Conservation (phyloP, 2,329 filamentous ascomycete species). For the Claviceps monticola region DNA sequence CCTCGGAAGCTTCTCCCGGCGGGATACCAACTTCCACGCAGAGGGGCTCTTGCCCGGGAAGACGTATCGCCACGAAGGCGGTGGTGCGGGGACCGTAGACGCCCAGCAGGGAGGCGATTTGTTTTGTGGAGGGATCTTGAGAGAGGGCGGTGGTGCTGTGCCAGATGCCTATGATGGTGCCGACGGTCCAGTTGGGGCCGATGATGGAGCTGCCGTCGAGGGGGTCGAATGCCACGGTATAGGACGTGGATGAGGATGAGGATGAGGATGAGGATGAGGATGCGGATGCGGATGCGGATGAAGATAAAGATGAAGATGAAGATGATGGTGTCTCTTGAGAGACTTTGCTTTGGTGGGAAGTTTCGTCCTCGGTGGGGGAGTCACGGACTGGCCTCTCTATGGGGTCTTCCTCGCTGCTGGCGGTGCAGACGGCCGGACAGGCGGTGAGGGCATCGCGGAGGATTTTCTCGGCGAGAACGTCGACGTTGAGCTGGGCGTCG, state of each 20-base stretch:
- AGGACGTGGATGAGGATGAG: slow-evolving; percentile 12
- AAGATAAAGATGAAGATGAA: no score
- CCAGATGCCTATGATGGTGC: slow-evolving; percentile 48
- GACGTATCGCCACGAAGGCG: slow-evolving; percentile 38
- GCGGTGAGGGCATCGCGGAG: slow-evolving; percentile 29
- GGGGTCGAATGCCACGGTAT: slow-evolving; percentile 49
- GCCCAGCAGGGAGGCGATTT: slow-evolving; percentile 37
- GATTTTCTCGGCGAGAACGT: slow-evolving; percentile 35
- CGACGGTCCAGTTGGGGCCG: slow-evolving; percentile 42
- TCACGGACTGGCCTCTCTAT: slow-evolving; percentile 26
- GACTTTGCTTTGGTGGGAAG: background rate
- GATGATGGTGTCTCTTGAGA: slow-evolving; percentile 18
- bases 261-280: no score
- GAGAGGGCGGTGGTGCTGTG: slow-evolving; percentile 31
- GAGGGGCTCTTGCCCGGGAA: slow-evolving; percentile 21
- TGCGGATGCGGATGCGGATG: no score
- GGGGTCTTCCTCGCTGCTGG: slow-evolving; percentile 48
- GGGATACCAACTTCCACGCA: slow-evolving; percentile 40
- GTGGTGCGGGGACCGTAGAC: slow-evolving; percentile 42
- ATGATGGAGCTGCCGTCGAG: slow-evolving; percentile 50
- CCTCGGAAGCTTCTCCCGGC: background rate
- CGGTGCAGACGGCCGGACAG: slow-evolving; percentile 32
- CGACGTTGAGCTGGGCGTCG: slow-evolving; percentile 45
- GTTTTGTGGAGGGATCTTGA: slow-evolving; percentile 23
- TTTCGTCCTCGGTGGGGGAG: background rate